A percentile compares a stretch with the other conserved stretches of the same genome.
Conservation (phyloP, 2,329 filamentous ascomycete species). For the Ophiocordyceps australis region DNA sequence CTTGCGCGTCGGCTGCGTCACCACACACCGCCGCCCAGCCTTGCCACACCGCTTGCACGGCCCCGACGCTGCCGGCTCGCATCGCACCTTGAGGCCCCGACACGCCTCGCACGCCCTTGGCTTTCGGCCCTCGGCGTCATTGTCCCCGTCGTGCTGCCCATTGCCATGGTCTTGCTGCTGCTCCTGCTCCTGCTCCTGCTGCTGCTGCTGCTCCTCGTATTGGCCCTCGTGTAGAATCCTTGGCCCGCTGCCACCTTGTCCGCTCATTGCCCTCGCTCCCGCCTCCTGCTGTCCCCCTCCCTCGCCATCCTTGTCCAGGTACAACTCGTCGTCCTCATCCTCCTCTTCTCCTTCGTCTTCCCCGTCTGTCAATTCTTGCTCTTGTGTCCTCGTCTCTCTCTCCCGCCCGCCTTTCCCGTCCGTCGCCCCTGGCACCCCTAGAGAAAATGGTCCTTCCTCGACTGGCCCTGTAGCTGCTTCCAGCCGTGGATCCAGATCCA, state of each 20-base stretch:
- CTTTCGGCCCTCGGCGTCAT: constrained; percentile 37
- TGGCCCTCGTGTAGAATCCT: too few species aligned
- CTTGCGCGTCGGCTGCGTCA: constrained; percentile 59
- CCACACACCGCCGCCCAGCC: constrained; percentile 57
- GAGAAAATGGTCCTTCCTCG: too few species aligned
- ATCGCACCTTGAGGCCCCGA: constrained; percentile 64
- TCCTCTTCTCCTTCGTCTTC: too few species aligned
- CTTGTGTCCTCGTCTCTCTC: too few species aligned
- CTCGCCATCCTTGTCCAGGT: too few species aligned
- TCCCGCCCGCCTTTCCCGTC: not conserved
- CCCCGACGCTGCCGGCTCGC: constrained; percentile 55
- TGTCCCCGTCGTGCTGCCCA: constrained; percentile 1
- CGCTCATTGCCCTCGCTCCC: too few species aligned
- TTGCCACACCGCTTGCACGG: constrained; percentile 64
- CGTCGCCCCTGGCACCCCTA: not conserved
- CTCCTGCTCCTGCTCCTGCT: constrained; percentile 5
- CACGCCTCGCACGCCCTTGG: constrained; percentile 60
- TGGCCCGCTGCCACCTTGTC: too few species aligned
- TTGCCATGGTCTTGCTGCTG: constrained; percentile 4
- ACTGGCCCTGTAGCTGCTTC: too few species aligned
- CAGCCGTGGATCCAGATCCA: constrained; percentile 16
- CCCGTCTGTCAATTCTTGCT: too few species aligned
- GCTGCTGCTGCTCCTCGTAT: too few species aligned
- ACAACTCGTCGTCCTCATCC: too few species aligned
- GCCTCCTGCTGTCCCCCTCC: too few species aligned